Base-by-base conservation (phyloP, 2,329 filamentous ascomycete species). In the Pseudogymnoascus sp. region DNA sequence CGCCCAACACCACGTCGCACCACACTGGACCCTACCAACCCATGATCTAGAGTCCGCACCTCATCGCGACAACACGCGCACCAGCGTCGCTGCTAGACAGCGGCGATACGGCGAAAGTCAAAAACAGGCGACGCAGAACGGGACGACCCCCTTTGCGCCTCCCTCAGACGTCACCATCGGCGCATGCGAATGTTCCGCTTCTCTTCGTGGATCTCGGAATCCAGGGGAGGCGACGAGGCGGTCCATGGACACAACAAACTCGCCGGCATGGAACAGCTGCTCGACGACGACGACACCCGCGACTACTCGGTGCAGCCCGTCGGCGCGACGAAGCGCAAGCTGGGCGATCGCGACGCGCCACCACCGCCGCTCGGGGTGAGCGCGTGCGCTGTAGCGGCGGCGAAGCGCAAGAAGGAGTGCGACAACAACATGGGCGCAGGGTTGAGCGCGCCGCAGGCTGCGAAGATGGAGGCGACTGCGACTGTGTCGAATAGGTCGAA, bases 181-280 rank as follows among this genome's bases (percentile, higher is more conserved):
- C 73, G 74, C 73, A 76, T 78, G 76, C 78, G 78, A 76, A 86
- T 86, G 83, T 85, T 86, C 75, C 79, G 81, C 69, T 83, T 85
- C 72, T 60, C 67, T 63, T 69, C 70, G 66, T 86, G 83, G 82
- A 77, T 78, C 71, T 79, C 80, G 70, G 84, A 85, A 70, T 76
- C 80, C 67, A 79, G 79, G 79, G 81, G 79, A 79, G 81, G 78
- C 76, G 82, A 85, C 63, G 79, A 78, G 74, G 74, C 77, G 67
- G 72, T 78, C 70, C 65, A 73, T 73, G 72, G 71, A 67, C 75
- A 78, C 68, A 72, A 78, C 68, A 72, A 74, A 67, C 75, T 75
- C 66, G 72, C 76, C 68, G 76, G 77, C 67, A 79, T 73, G 71
- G 68, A 68, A 60, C 62, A 69, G 63, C 66, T 67, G 66, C 65